A percentile compares a stretch with the other conserved stretches of the same genome.
phyloP scores from a whole-genome alignment of 495 filamentous ascomycete species.

The Penicillium psychrofluorescens region DNA sequence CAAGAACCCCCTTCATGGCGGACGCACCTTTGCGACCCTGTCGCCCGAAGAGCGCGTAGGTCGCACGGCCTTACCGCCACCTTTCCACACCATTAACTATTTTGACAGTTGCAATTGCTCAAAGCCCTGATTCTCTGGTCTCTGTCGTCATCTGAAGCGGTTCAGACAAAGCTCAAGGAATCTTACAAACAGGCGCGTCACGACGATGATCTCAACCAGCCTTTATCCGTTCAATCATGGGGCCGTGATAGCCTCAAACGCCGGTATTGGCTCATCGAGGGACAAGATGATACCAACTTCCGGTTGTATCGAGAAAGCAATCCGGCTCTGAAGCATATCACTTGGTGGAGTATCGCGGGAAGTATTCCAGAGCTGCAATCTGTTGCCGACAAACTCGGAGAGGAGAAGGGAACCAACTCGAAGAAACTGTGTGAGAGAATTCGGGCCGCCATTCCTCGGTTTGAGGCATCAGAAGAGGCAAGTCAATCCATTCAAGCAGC shows the following conservation, averaged over 20 bases:
- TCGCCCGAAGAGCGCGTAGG: constrained; percentile 72
- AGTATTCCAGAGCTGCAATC: constrained; percentile 76
- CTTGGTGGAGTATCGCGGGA: constrained; percentile 90
- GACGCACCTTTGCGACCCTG: constrained; percentile 73
- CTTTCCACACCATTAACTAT: neutral
- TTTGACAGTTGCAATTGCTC: constrained; percentile 70
- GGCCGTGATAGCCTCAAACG: constrained; percentile 85
- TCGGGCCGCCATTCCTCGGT: constrained; percentile 74
- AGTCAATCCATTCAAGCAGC: constrained; percentile 7
- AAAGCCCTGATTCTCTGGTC: constrained; percentile 82
- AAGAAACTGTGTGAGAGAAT: constrained; percentile 72
- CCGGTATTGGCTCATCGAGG: constrained; percentile 89
- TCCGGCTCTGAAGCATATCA: constrained; percentile 63
- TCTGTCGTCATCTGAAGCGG: constrained; percentile 78
- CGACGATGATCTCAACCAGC: constrained; percentile 88
- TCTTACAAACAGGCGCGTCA: constrained; percentile 85
- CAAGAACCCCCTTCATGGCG: constrained; percentile 74
- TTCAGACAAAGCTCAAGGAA: constrained; percentile 73
- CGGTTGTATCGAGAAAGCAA: constrained; percentile 94
- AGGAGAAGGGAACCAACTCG: constrained; percentile 73
- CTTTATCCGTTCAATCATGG: constrained; percentile 91
- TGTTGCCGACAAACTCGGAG: constrained; percentile 65
- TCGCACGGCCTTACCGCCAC: constrained; percentile 6
- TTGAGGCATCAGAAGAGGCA: constrained; percentile 90
- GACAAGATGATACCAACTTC: constrained; percentile 88